Conservation (phyloP, 176 grass and related monocot species). For the Luzula sylvatica region DNA sequence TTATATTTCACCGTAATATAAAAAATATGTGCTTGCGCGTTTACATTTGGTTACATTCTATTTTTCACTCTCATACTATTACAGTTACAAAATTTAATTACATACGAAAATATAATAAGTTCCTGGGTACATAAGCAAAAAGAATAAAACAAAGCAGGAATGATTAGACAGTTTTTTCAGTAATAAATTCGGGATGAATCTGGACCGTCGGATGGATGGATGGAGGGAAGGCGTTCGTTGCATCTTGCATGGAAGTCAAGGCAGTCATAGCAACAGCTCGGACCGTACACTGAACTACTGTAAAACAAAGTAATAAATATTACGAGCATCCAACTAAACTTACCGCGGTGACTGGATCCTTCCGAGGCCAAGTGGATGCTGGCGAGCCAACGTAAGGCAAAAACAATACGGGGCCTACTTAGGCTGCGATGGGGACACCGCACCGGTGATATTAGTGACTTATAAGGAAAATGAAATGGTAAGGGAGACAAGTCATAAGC, state of each 20-base stretch:
- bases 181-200: constrained; percentile 1
- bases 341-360: background rate
- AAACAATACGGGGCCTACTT: background rate
- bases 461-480: background rate
- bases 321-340: background rate
- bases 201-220: background rate
- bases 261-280: background rate
- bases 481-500: too few relatives aligned
- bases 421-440: constrained; percentile 19
- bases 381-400: background rate
- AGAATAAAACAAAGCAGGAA: too few relatives aligned
- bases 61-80: too few relatives aligned
- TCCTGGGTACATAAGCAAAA: too few relatives aligned
- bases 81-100: too few relatives aligned
- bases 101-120: too few relatives aligned
- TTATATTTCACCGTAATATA: too few relatives aligned
- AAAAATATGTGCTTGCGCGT: too few relatives aligned
- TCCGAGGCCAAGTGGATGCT: background rate
- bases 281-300: background rate
- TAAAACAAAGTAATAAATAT: background rate
- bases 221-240: background rate
- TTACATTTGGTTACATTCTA: too few relatives aligned
- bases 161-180: background rate
- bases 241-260: constrained; percentile 1
- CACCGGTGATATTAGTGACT: background rate